Percentiles rank a stretch among this genome's conserved stretches.
phyloP scores from a whole-genome alignment of 2,329 filamentous ascomycete genomes.

The Neospermospora avenae region DNA sequence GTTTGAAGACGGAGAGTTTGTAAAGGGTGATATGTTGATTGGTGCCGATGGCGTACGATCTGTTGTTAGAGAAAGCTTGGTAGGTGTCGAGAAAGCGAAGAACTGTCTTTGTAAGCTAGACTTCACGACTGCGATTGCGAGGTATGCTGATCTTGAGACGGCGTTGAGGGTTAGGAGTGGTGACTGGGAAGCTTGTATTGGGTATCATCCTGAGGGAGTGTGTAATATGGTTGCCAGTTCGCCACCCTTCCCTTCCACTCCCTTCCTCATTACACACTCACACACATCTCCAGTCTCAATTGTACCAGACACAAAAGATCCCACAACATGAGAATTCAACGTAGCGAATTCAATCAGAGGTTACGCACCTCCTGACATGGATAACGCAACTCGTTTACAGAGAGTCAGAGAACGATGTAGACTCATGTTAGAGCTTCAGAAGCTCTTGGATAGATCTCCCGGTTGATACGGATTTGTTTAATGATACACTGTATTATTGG shows the following conservation, averaged over 20 bases:
- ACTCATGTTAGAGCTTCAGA: not conserved
- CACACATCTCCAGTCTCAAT: not conserved
- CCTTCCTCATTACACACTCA: too few species aligned
- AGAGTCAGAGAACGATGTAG: not conserved
- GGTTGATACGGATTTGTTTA: not conserved
- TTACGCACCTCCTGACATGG: not conserved
- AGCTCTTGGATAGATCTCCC: not conserved
- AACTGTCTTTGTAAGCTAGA: not conserved
- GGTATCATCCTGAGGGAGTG: conserved; percentile 6
- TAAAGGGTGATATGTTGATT: conserved; percentile 31
- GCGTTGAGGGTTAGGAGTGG: conserved; percentile 3
- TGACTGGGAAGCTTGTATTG: not conserved
- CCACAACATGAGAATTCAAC: conserved; percentile 9
- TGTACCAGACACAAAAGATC: conserved; percentile 2
- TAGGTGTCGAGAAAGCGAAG: conserved; percentile 30
- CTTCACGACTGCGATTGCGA: not conserved
- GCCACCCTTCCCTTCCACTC: not conserved
- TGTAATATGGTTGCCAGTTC: conserved; percentile 8
- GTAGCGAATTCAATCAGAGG: conserved; percentile 2
- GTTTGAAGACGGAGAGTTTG: conserved; percentile 33
- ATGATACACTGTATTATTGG: conserved; percentile 24
- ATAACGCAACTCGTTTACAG: not conserved
- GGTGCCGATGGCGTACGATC: conserved; percentile 37
- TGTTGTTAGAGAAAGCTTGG: conserved; percentile 27
- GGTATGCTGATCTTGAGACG: conserved; percentile 1